Evolutionary conservation across 2,329 filamentous ascomycete genomes (phyloP).

Genomic region (Colletotrichum chlorophyti): DNA sequence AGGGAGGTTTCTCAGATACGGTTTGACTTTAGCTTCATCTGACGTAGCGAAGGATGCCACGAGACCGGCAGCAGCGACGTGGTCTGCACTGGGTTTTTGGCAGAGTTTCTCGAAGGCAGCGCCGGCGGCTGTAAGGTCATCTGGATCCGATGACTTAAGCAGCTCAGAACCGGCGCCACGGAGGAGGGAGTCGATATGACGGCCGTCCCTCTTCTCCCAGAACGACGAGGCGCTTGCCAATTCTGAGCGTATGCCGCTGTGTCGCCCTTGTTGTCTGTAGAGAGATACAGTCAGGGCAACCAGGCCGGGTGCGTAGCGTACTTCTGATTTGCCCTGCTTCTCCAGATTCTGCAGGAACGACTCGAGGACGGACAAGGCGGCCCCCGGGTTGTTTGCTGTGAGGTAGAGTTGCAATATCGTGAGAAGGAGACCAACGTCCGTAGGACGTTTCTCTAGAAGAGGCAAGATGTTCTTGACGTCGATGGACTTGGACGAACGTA

Average conservation of each 20-base stretch:
- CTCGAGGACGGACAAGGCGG: constrained; percentile 79
- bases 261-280: constrained; percentile 78
- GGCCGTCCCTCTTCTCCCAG: constrained; percentile 70
- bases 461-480: constrained; percentile 72
- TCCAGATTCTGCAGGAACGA: constrained; percentile 77
- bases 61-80: constrained; percentile 79
- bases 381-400: constrained; percentile 71
- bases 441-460: constrained; percentile 75
- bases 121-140: constrained; percentile 74
- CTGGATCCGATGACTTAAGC: constrained; percentile 73
- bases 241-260: constrained; percentile 73
- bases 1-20: constrained; percentile 64
- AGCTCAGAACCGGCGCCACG: constrained; percentile 84
- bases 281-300: constrained; percentile 81
- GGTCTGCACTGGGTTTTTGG: constrained; percentile 69
- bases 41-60: constrained; percentile 78
- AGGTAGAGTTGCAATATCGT: constrained; percentile 85
- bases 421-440: constrained; percentile 80
- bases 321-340: constrained; percentile 65
- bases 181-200: constrained; percentile 67
- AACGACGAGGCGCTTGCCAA: constrained; percentile 80
- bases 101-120: constrained; percentile 81
- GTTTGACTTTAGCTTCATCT: constrained; percentile 61
- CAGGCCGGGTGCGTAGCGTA: constrained; percentile 84
- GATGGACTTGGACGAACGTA: constrained; percentile 62